phyloP scores from a whole-genome alignment of 176 grass and related monocot species.

The Phyllostachys edulis region DNA sequence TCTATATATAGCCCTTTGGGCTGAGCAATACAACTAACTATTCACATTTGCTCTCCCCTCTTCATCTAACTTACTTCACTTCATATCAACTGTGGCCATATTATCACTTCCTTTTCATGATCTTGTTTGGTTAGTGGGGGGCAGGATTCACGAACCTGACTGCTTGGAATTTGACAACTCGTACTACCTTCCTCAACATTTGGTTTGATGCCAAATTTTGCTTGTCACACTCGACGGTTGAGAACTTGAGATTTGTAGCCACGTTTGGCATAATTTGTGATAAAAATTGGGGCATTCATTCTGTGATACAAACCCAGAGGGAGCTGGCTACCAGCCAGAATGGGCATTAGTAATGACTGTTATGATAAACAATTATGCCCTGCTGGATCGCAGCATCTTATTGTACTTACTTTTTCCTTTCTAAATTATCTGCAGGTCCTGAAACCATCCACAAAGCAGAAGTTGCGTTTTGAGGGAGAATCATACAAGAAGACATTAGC shows the following conservation, averaged over 20 bases:
- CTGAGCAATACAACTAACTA: no score
- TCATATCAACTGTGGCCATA: slow-evolving; percentile 4
- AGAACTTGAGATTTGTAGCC: not conserved
- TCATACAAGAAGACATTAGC: slow-evolving; percentile 67
- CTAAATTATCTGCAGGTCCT: slow-evolving; percentile 46
- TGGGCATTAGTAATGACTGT: not conserved
- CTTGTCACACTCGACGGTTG: not conserved
- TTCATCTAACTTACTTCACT: not conserved
- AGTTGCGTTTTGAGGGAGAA: slow-evolving; percentile 76
- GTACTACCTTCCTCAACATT: not conserved
- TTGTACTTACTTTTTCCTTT: slow-evolving; percentile 11
- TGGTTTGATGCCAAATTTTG: slow-evolving; percentile 1
- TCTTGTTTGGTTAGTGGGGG: not conserved
- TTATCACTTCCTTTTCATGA: not conserved
- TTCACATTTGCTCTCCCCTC: no score
- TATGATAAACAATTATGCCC: not conserved
- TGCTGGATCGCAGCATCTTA: not conserved
- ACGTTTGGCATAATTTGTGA: not conserved
- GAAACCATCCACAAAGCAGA: slow-evolving; percentile 77
- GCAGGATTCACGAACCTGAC: not conserved
- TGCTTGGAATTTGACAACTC: not conserved
- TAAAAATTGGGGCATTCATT: not conserved
- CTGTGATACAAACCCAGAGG: not conserved
- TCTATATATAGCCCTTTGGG: no score
- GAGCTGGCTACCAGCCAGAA: not conserved